Evolutionary conservation across 371 early-diverging fungal genomes (phyloP).

Genomic region (Paraphysoderma sedebokerense): DNA sequence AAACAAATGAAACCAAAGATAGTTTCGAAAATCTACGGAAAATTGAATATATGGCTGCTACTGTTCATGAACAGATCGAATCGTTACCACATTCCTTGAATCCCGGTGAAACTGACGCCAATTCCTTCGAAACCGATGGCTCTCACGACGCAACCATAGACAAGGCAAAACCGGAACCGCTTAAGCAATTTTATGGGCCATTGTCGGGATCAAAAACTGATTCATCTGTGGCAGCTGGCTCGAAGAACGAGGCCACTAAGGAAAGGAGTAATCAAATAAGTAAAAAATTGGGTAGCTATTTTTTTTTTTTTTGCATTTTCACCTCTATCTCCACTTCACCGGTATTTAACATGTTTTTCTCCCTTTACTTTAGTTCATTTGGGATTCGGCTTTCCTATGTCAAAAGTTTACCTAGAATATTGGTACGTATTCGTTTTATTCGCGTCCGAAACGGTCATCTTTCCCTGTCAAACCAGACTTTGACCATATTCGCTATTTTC

Average conservation of each 20-base stretch:
- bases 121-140: too few relatives aligned
- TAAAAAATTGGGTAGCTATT: too few relatives aligned
- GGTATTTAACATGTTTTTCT: too few relatives aligned
- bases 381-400: constrained; percentile 77
- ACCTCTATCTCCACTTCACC: too few relatives aligned
- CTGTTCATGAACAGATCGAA: not conserved
- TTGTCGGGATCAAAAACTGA: not conserved
- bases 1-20: not conserved
- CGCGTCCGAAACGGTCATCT: not conserved
- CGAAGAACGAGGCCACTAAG: not conserved
- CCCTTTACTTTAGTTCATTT: constrained; percentile 25
- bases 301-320: too few relatives aligned
- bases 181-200: not conserved
- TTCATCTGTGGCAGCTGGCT: not conserved
- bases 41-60: not conserved
- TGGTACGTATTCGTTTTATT: constrained; percentile 12
- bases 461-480: not conserved
- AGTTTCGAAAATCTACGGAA: not conserved
- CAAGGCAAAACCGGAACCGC: not conserved
- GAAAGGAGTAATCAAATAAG: too few relatives aligned
- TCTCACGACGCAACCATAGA: too few relatives aligned
- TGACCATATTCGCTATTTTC: too few relatives aligned
- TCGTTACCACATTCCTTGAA: not conserved
- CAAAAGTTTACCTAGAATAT: constrained; percentile 64
- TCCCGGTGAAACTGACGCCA: too few relatives aligned